Evolutionary conservation across 2,329 filamentous ascomycete species (phyloP).

Genomic region (Colletotrichum musicola): DNA sequence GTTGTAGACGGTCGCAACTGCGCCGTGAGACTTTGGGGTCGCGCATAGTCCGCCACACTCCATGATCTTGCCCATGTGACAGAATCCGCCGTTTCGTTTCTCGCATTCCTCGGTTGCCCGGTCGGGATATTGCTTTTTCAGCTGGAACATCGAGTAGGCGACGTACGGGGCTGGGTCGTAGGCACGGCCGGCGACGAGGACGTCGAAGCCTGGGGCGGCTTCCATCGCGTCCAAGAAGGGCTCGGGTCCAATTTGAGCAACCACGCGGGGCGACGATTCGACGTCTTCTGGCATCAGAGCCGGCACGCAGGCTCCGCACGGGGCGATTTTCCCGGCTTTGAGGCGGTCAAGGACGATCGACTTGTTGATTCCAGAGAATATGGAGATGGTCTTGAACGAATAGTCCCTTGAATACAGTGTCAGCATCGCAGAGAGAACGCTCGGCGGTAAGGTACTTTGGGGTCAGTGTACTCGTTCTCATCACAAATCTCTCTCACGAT

Average conservation of each 20-base stretch:
- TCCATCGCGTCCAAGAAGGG: slow-evolving; percentile 58
- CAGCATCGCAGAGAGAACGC: not conserved
- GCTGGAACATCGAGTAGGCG: slow-evolving; percentile 47
- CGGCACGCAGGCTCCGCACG: slow-evolving; percentile 58
- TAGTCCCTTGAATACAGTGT: not conserved
- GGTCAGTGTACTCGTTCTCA: slow-evolving; percentile 28
- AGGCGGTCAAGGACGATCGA: slow-evolving; percentile 46
- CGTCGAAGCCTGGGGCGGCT: slow-evolving; percentile 55
- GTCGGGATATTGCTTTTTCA: slow-evolving; percentile 11
- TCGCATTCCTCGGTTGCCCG: slow-evolving; percentile 27
- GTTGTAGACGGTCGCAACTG: slow-evolving; percentile 54
- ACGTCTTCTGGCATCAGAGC: slow-evolving; percentile 53
- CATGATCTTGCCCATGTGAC: slow-evolving; percentile 69
- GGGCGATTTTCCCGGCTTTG: slow-evolving; percentile 45
- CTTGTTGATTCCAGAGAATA: slow-evolving; percentile 56
- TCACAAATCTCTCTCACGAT: slow-evolving; percentile 53
- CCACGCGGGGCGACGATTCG: slow-evolving; percentile 51
- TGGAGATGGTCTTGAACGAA: slow-evolving; percentile 50
- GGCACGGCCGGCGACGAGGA: slow-evolving; percentile 61
- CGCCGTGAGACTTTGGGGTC: slow-evolving; percentile 58
- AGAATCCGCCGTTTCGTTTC: slow-evolving; percentile 50
- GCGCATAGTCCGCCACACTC: slow-evolving; percentile 65
- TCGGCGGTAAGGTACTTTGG: not conserved
- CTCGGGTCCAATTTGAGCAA: slow-evolving; percentile 61
- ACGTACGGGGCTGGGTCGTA: slow-evolving; percentile 57